Percentiles rank a stretch among this genome's conserved stretches.
phyloP scores from a whole-genome alignment of 106 monocot species.

The Posidonia australis region DNA sequence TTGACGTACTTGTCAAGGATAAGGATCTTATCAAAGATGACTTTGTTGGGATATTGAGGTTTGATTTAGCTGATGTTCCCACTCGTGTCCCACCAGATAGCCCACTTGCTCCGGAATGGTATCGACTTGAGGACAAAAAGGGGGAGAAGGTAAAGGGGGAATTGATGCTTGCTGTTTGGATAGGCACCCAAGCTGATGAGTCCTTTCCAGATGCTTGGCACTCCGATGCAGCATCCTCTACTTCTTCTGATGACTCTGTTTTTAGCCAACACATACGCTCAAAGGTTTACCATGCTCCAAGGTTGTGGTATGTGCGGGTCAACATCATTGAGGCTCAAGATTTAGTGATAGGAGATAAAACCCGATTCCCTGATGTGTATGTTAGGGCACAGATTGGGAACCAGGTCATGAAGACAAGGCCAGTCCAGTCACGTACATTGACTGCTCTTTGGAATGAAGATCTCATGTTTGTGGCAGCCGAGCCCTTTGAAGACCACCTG shows the following conservation, averaged over 20 bases:
- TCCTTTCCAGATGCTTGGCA: slow-evolving; percentile 40
- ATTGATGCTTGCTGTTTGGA: slow-evolving; percentile 64
- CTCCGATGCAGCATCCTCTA: slow-evolving; percentile 16
- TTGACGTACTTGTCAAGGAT: slow-evolving; percentile 48
- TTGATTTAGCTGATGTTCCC: slow-evolving; percentile 53
- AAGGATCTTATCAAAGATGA: slow-evolving; percentile 39
- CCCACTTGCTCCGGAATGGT: slow-evolving; percentile 74
- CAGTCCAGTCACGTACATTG: neutral
- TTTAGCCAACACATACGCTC: neutral
- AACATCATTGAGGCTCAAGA: slow-evolving; percentile 14
- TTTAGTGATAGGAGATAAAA: neutral
- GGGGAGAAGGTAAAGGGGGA: slow-evolving; percentile 46
- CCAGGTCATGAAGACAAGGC: slow-evolving; percentile 1
- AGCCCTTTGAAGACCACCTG: slow-evolving; percentile 16
- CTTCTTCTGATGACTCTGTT: neutral
- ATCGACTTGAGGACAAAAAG: slow-evolving; percentile 33
- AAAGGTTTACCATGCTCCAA: slow-evolving; percentile 16
- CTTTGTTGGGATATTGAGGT: slow-evolving; percentile 39
- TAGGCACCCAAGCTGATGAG: slow-evolving; percentile 73
- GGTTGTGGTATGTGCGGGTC: slow-evolving; percentile 14
- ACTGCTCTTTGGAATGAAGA: slow-evolving; percentile 7
- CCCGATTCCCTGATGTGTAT: slow-evolving; percentile 3
- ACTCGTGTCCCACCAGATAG: slow-evolving; percentile 56
- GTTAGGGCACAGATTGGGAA: slow-evolving; percentile 7
- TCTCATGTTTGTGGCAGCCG: slow-evolving; percentile 12